A percentile compares a stretch with the other conserved stretches of the same genome.
Evolutionary conservation across 1,284 basidiomycete genomes (phyloP).

Genomic region (Trametes versicolor): DNA sequence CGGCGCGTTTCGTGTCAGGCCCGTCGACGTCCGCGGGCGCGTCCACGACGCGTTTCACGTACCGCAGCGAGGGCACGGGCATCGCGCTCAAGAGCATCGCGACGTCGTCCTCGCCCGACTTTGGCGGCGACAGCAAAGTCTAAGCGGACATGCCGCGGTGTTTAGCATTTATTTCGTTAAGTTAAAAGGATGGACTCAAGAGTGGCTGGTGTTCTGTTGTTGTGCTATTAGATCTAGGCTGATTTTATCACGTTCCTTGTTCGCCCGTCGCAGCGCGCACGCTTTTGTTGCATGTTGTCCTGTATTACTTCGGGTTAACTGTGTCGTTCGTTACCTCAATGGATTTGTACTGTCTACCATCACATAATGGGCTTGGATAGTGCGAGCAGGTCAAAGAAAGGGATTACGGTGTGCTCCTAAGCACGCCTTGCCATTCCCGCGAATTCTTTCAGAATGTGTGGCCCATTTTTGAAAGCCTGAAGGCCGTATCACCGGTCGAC

Average conservation of each 20-base stretch:
- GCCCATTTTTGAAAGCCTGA: no score
- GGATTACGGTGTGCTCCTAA: no score
- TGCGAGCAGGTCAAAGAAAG: no score
- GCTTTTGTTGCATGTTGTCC: background rate
- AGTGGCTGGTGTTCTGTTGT: constrained; percentile 1
- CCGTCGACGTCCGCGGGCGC: constrained; percentile 17
- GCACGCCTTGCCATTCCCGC: no score
- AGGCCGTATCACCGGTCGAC: no score
- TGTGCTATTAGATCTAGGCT: background rate
- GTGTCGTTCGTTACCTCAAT: background rate
- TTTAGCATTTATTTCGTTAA: constrained; percentile 6
- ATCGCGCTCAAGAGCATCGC: constrained; percentile 15
- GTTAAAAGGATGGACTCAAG: constrained; percentile 1
- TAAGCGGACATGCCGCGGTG: background rate
- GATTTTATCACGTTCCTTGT: background rate
- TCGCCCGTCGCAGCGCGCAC: background rate
- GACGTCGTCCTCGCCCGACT: constrained; percentile 12
- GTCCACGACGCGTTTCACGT: constrained; percentile 24
- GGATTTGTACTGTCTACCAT: background rate
- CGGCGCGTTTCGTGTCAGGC: constrained; percentile 23
- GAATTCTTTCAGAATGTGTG: no score
- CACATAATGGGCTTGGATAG: no score
- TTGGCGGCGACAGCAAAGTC: constrained; percentile 8
- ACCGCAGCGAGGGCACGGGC: constrained; percentile 16
- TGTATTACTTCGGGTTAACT: background rate